Conservation (phyloP, 2,329 filamentous ascomycete species). For the Tricladium varicosporioides region DNA sequence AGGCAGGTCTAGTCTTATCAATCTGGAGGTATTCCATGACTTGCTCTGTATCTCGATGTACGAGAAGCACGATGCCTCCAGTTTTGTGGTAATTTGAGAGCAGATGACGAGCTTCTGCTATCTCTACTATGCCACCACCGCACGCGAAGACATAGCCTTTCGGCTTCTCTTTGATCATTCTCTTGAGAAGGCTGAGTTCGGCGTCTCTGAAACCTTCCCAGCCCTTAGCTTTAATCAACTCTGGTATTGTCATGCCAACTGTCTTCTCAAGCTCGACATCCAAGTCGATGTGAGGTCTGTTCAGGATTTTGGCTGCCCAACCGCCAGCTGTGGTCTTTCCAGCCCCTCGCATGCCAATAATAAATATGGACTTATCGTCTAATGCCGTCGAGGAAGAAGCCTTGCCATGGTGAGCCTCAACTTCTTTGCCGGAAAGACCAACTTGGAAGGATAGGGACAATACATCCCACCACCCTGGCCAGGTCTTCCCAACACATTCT, state of each 20-base stretch:
- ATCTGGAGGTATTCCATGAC: slow-evolving; percentile 85
- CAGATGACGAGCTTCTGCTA: slow-evolving; percentile 71
- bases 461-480: slow-evolving; percentile 98
- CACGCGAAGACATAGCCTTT: slow-evolving; percentile 85
- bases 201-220: slow-evolving; percentile 87
- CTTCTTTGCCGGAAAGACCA: slow-evolving; percentile 67
- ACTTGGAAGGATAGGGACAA: slow-evolving; percentile 76
- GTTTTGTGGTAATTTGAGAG: slow-evolving; percentile 69
- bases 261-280: slow-evolving; percentile 81
- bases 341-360: slow-evolving; percentile 96
- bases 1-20: slow-evolving; percentile 89
- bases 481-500: slow-evolving; percentile 94
- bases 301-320: slow-evolving; percentile 76
- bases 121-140: slow-evolving; percentile 90
- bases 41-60: slow-evolving; percentile 83
- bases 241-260: slow-evolving; percentile 74
- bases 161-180: slow-evolving; percentile 71
- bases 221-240: slow-evolving; percentile 73
- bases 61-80: slow-evolving; percentile 81
- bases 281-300: slow-evolving; percentile 78
- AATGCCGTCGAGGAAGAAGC: slow-evolving; percentile 37
- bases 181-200: slow-evolving; percentile 72
- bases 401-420: slow-evolving; percentile 37
- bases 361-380: slow-evolving; percentile 71
- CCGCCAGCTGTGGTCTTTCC: slow-evolving; percentile 92